Evolutionary conservation across 1,284 basidiomycete genomes (phyloP).

Genomic region (Heterobasidion parviporum): DNA sequence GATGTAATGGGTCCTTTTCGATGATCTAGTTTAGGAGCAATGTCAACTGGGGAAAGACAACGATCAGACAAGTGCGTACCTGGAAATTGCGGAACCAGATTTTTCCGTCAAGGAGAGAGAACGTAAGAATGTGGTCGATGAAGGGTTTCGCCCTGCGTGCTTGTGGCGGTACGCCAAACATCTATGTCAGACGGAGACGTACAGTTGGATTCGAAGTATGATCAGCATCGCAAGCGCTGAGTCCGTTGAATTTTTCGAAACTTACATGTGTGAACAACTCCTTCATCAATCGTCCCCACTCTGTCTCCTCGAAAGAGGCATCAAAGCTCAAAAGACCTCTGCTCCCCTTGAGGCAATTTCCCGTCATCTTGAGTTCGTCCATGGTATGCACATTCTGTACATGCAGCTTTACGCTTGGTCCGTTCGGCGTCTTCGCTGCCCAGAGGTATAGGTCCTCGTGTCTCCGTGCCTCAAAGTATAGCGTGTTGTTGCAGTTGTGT

Average conservation of each 20-base stretch:
- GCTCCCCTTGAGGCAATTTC: slow-evolving; percentile 96
- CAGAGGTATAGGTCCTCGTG: slow-evolving; percentile 97
- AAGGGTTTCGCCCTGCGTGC: slow-evolving; percentile 94
- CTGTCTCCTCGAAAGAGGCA: slow-evolving; percentile 81
- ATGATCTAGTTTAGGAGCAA: slow-evolving; percentile 43
- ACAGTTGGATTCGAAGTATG: neutral
- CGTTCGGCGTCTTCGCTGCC: slow-evolving; percentile 96
- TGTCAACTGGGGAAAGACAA: neutral
- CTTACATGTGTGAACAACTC: slow-evolving; percentile 95
- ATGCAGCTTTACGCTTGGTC: slow-evolving; percentile 94
- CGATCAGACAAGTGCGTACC: slow-evolving; percentile 31
- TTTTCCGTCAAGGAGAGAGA: slow-evolving; percentile 92
- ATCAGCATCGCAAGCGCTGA: neutral
- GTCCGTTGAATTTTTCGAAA: too few relatives aligned
- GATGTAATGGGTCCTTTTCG: slow-evolving; percentile 72
- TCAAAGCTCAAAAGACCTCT: slow-evolving; percentile 92
- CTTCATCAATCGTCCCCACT: slow-evolving; percentile 87
- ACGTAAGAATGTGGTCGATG: slow-evolving; percentile 95
- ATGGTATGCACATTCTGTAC: slow-evolving; percentile 99
- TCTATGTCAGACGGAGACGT: slow-evolving; percentile 37
- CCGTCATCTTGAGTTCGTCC: slow-evolving; percentile 99
- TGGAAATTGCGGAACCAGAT: slow-evolving; percentile 99
- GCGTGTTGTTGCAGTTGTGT: slow-evolving; percentile 95
- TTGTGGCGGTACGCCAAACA: slow-evolving; percentile 89
- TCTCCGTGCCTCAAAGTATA: slow-evolving; percentile 95